Evolutionary conservation across 805 yeast species (phyloP).

Genomic region (Cyberlindnera americana): DNA sequence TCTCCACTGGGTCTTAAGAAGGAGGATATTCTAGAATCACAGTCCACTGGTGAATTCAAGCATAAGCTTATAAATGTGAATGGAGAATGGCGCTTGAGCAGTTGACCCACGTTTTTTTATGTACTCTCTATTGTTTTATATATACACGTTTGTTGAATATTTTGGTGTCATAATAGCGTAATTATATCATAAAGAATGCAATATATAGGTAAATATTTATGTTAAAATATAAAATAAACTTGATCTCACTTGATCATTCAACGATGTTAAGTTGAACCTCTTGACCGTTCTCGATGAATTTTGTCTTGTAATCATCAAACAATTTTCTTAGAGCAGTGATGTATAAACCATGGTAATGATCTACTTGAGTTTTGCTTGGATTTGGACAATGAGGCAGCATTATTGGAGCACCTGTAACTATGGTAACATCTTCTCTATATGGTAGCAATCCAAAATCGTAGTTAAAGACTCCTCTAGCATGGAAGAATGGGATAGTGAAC

Average conservation of each 20-base stretch:
- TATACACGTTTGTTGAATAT: no score
- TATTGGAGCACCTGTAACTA: conserved; percentile 72
- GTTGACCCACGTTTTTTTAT: not conserved
- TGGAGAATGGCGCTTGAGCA: conserved; percentile 14
- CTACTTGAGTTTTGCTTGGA: conserved; percentile 49
- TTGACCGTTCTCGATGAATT: conserved; percentile 32
- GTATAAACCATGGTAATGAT: conserved; percentile 70
- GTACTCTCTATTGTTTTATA: not conserved
- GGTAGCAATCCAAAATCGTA: conserved; percentile 92
- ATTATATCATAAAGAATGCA: not conserved
- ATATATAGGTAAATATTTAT: not conserved
- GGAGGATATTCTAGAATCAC: no score
- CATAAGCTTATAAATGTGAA: conserved; percentile 18
- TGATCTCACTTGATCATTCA: conserved; percentile 12
- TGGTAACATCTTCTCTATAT: conserved; percentile 70
- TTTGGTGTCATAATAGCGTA: not conserved
- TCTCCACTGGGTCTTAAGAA: conserved; percentile 7
- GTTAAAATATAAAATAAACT: no score
- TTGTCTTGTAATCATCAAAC: conserved; percentile 62
- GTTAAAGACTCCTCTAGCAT: conserved; percentile 89
- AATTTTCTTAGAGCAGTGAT: conserved; percentile 57
- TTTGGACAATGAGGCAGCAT: conserved; percentile 46
- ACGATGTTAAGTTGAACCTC: conserved; percentile 20
- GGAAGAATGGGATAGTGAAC: conserved; percentile 86
- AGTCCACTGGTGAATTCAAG: conserved; percentile 10